Base-by-base conservation (phyloP, 306 rosid species). In the Lathyrus oleraceus region DNA sequence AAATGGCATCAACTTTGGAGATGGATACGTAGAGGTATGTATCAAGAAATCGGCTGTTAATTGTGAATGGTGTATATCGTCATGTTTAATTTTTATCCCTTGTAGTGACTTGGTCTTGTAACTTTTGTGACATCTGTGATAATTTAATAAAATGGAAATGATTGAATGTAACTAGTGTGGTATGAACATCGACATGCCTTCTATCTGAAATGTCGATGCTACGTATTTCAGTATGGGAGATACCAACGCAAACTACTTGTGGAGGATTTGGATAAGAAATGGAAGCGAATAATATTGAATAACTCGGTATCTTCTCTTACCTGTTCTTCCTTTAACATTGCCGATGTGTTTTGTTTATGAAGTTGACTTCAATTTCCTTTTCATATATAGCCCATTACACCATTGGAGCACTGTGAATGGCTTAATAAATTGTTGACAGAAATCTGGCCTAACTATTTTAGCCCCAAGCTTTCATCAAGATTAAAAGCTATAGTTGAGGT, bases 391-490 rank as follows among this genome's bases (percentile, higher is more conserved):
- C 89, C 89, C 28, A 77, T 81, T 30, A 91, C 99, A 25, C 92
- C 99, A 47, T 72, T 95, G 84, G 99, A 95, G 86, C 99, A 85
- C 56, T 91, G 96, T 65, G 96, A 95, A 76, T 95, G 99, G 99
- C 70, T 95, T 71, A 95, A 95, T 79, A 87, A 78, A 76, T 78
- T 95, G 76, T 66, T 95, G 82, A 82, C 75, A 30, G 96, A 95
- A 85, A 39, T 89, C 70, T 95, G 99, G 99, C 78, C 92, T 19
- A 81, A 76, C 78, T 78, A 68, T 67, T 75, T 89, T 61, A 77
- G 65, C 74, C 87, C 89, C 43, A 95, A 89, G 83, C 81, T 95
- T 35, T 91, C 99, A 5, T 56, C 4, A 52, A 95, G 84, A 65
- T 83, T 95, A 79, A 77, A 92, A n/a, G 76, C 86, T 49, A 73